Conservation (phyloP, 495 filamentous ascomycete genomes). For the Copromyces sp. region DNA sequence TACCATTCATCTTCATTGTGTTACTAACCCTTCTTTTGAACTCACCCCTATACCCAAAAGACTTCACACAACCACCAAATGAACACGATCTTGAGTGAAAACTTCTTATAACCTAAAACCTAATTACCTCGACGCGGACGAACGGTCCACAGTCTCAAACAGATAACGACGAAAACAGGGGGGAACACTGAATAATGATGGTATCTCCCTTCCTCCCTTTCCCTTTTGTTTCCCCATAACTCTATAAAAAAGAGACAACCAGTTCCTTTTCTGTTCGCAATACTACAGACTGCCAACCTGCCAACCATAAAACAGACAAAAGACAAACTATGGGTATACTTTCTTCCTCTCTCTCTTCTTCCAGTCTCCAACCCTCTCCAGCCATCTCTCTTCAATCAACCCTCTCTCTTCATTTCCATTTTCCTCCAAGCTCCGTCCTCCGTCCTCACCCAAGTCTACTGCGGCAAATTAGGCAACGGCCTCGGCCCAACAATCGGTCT, state of each 20-base stretch:
- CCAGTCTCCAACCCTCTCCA: neutral
- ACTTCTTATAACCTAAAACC: neutral
- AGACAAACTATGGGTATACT: neutral
- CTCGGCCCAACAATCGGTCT: constrained; percentile 73
- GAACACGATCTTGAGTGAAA: neutral
- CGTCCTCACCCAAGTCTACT: constrained; percentile 1
- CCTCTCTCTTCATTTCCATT: neutral
- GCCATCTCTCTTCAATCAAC: neutral
- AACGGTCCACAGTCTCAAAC: neutral
- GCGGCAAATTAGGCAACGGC: constrained; percentile 42
- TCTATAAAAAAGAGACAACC: neutral
- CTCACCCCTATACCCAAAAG: too few relatives aligned
- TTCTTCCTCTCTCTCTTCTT: neutral
- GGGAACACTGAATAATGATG: neutral
- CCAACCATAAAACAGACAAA: neutral
- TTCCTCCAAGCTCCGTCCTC: neutral
- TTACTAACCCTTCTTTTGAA: too few relatives aligned
- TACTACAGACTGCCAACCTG: neutral
- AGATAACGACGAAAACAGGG: neutral
- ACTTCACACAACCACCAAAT: too few relatives aligned
- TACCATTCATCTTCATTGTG: too few relatives aligned
- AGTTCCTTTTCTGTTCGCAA: neutral
- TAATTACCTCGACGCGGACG: neutral
- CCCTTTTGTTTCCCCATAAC: neutral
- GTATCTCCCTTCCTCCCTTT: neutral